Percentiles rank a stretch among this genome's conserved stretches.
These are phyloP conservation scores for Kewa caespitosa DNA, from an alignment of 179 eudicot species.

Conservation along the genomic window DNA sequence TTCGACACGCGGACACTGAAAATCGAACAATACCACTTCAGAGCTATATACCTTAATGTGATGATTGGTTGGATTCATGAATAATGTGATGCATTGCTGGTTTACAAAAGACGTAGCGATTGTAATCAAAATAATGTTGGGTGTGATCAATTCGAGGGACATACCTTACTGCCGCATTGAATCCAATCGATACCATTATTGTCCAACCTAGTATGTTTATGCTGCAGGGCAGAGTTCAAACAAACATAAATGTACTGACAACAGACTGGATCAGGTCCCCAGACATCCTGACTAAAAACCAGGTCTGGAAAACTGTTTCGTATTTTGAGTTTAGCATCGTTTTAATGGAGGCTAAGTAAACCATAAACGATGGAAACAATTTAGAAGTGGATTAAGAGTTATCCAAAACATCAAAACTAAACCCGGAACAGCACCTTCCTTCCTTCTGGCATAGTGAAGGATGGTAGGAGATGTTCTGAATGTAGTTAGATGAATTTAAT, in stretches of 20 bases:
- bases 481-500: neutral
- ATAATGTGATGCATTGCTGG: no score
- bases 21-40: neutral
- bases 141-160: neutral
- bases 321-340: no score
- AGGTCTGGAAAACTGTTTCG: neutral
- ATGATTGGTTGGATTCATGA: no score
- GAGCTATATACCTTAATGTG: no score
- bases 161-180: constrained; percentile 66
- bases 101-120: no score
- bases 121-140: neutral
- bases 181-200: constrained; percentile 55
- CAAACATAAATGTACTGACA: no score
- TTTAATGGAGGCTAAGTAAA: no score
- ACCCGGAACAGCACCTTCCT: neutral
- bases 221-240: constrained; percentile 30
- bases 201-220: constrained; percentile 65
- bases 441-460: neutral
- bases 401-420: neutral
- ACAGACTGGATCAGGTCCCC: no score
- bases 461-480: neutral
- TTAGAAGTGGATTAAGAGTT: neutral
- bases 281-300: neutral
- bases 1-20: constrained; percentile 34
- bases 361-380: no score